A percentile compares a stretch with the other conserved stretches of the same genome.
Evolutionary conservation across 495 filamentous ascomycete genomes (phyloP).

Genomic region (Penicillium silybi): DNA sequence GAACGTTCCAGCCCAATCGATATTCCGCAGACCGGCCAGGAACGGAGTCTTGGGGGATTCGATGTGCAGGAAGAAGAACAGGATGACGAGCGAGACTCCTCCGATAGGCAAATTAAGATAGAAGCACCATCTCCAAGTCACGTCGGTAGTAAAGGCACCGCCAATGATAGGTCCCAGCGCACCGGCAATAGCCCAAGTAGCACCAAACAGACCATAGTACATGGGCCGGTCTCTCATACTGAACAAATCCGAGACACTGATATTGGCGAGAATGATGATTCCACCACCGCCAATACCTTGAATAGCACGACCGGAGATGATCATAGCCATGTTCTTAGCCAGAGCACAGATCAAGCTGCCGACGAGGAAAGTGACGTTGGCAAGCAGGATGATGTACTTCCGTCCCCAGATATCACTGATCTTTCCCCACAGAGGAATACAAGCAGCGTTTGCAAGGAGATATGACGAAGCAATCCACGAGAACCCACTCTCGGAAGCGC

Average conservation of each 20-base stretch:
- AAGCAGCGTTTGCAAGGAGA: conserved; percentile 63
- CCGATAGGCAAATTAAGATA: conserved; percentile 71
- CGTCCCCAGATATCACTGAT: conserved; percentile 83
- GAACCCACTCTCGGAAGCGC: conserved; percentile 60
- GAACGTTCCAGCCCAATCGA: conserved; percentile 72
- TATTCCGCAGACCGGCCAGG: conserved; percentile 62
- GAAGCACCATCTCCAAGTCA: conserved; percentile 62
- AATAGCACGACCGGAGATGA: conserved; percentile 70
- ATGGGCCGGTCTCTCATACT: conserved; percentile 63
- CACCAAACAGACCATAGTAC: conserved; percentile 62
- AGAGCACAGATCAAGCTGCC: conserved; percentile 70
- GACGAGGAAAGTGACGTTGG: conserved; percentile 70
- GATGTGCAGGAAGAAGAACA: conserved; percentile 69
- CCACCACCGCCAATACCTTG: conserved; percentile 86
- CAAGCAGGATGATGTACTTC: conserved; percentile 71
- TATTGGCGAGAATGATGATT: conserved; percentile 74
- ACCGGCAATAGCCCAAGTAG: conserved; percentile 71
- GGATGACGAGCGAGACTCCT: conserved; percentile 61
- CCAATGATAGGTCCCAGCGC: conserved; percentile 73
- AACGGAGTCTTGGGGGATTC: conserved; percentile 73
- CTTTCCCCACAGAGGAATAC: conserved; percentile 77
- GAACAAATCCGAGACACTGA: conserved; percentile 78
- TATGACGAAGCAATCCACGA: conserved; percentile 76
- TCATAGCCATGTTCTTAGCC: conserved; percentile 63
- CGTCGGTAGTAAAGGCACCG: conserved; percentile 65